Percentiles rank a stretch among this genome's conserved stretches.
Conservation (phyloP, 768 basidiomycete genomes). For the Cytidiella melzeri region DNA sequence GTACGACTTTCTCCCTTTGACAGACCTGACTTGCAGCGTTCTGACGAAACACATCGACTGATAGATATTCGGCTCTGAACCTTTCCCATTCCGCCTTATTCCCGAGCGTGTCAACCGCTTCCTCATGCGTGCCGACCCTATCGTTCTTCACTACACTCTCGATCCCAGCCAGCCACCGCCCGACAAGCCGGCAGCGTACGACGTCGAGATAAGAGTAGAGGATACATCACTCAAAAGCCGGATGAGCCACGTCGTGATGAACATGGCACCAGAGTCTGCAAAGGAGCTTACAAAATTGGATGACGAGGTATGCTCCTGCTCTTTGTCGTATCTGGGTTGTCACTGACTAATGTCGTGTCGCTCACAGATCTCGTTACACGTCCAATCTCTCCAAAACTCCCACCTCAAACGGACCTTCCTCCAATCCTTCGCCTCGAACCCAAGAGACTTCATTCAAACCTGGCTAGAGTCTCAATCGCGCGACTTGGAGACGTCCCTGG, state of each 20-base stretch:
- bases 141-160: conserved; percentile 71
- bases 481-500: conserved; percentile 85
- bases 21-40: conserved; percentile 5
- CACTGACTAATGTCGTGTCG: not conserved
- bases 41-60: not conserved
- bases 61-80: conserved; percentile 69
- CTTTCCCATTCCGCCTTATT: conserved; percentile 68
- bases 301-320: conserved; percentile 61
- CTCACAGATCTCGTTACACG: conserved; percentile 68
- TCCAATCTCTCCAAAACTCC: conserved; percentile 82
- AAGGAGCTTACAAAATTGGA: conserved; percentile 69
- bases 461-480: conserved; percentile 92
- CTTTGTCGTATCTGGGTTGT: not conserved
- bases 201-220: conserved; percentile 85
- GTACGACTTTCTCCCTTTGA: conserved; percentile 31
- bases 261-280: conserved; percentile 63
- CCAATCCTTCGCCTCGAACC: conserved; percentile 72
- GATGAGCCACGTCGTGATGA: conserved; percentile 62
- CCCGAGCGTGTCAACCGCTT: conserved; percentile 83
- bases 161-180: conserved; percentile 58
- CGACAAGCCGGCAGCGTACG: conserved; percentile 64
- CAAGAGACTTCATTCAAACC: conserved; percentile 76
- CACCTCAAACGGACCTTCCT: conserved; percentile 86
- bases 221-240: conserved; percentile 67
- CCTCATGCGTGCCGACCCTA: conserved; percentile 71